Conservation (phyloP, 2,329 filamentous ascomycete species). For the Aureobasidium namibiae region DNA sequence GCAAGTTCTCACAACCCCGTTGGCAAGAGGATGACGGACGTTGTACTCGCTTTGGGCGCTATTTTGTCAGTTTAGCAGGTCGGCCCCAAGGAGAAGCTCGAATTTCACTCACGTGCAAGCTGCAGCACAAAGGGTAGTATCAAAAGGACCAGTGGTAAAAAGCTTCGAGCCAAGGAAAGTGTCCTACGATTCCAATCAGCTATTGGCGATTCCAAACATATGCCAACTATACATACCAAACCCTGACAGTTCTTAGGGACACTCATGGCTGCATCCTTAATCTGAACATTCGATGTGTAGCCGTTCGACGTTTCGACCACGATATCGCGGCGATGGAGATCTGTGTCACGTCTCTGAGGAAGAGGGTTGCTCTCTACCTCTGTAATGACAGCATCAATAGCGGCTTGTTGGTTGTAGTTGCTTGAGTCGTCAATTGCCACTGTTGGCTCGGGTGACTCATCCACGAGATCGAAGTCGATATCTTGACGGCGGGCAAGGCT, state of each 20-base stretch:
- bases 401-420: neutral
- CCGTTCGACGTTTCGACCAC: neutral
- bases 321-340: neutral
- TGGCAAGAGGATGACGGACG: slow-evolving; percentile 13
- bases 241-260: neutral
- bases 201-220: neutral
- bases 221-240: neutral
- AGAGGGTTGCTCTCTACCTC: neutral
- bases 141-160: slow-evolving; percentile 24
- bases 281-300: neutral
- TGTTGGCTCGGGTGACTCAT: neutral
- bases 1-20: neutral
- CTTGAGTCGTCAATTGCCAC: neutral
- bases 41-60: slow-evolving; percentile 17
- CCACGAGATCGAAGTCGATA: neutral
- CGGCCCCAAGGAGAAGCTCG: neutral
- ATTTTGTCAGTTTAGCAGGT: neutral
- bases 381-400: neutral
- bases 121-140: slow-evolving; percentile 24
- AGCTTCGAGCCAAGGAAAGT: slow-evolving; percentile 22
- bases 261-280: neutral
- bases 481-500: neutral
- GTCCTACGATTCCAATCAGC: neutral
- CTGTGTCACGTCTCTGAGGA: neutral
- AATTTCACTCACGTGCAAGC: neutral